Evolutionary conservation across 2,329 filamentous ascomycete genomes (phyloP).

Genomic region (Furcasterigmium furcatum): DNA sequence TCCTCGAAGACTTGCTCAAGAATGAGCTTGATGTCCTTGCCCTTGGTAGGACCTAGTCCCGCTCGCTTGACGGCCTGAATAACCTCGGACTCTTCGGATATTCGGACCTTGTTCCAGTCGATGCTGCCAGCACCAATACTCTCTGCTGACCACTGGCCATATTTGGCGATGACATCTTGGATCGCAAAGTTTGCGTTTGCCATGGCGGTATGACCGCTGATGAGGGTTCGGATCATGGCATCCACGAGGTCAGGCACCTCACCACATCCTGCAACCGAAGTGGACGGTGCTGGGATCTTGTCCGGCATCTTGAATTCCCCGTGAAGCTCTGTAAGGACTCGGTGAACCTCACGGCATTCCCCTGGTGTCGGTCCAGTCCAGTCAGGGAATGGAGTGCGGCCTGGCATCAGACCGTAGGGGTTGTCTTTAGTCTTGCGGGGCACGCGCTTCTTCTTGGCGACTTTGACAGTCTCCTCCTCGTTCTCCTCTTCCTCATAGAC

Average conservation of each 20-base stretch:
- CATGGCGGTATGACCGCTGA: conserved; percentile 49
- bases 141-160: conserved; percentile 58
- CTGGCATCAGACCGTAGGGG: conserved; percentile 51
- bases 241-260: conserved; percentile 54
- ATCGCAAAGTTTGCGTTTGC: conserved; percentile 61
- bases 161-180: conserved; percentile 58
- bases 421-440: conserved; percentile 23
- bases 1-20: conserved; percentile 70
- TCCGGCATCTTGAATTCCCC: conserved; percentile 62
- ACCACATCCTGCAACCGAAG: conserved; percentile 66
- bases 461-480: neutral
- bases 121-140: conserved; percentile 68
- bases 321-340: conserved; percentile 62
- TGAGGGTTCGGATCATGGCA: conserved; percentile 47
- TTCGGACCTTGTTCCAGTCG: conserved; percentile 69
- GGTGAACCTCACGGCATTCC: conserved; percentile 67
- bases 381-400: conserved; percentile 64
- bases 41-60: conserved; percentile 69
- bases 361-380: conserved; percentile 61
- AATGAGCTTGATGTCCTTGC: conserved; percentile 69
- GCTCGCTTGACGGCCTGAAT: conserved; percentile 66
- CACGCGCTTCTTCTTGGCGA: conserved; percentile 16
- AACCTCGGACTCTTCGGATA: conserved; percentile 57
- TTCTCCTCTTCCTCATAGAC: neutral
- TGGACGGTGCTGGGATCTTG: conserved; percentile 66